Evolutionary conservation across 139 green algal genomes (phyloP).

Genomic region (Closterium sp.): DNA sequence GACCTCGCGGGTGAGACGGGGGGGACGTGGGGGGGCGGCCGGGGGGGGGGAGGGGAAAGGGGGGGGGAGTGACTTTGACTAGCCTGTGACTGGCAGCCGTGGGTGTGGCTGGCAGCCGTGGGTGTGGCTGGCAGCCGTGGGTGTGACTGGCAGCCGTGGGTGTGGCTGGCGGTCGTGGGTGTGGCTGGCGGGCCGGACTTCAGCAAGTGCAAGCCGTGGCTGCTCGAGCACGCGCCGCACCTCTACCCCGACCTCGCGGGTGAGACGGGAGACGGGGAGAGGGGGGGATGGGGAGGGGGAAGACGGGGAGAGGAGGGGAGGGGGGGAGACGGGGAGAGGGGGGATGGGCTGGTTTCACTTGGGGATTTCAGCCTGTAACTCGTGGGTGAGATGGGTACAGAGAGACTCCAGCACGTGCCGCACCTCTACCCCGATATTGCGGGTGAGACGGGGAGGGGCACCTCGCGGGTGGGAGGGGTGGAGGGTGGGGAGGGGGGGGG

Average conservation of each 20-base stretch:
- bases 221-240: slow-evolving; percentile 35
- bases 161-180: no score
- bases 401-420: slow-evolving; percentile 35
- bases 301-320: not conserved
- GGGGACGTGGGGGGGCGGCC: not conserved
- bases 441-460: not conserved
- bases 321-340: not conserved
- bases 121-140: no score
- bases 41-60: not conserved
- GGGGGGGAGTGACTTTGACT: not conserved
- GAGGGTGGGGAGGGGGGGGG: not conserved
- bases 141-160: no score
- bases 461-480: not conserved
- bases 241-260: slow-evolving; percentile 39
- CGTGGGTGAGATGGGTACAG: no score
- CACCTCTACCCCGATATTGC: slow-evolving; percentile 40
- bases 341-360: not conserved
- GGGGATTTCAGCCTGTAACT: not conserved
- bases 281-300: no score
- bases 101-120: no score
- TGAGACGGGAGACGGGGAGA: not conserved
- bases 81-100: not conserved
- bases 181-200: slow-evolving; percentile 53
- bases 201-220: slow-evolving; percentile 53
- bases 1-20: slow-evolving; percentile 11